Percentiles rank a stretch among this genome's conserved stretches.
These are phyloP conservation scores for Crepidotus variabilis DNA, from an alignment of 768 basidiomycete genomes.

Conservation along the genomic window DNA sequence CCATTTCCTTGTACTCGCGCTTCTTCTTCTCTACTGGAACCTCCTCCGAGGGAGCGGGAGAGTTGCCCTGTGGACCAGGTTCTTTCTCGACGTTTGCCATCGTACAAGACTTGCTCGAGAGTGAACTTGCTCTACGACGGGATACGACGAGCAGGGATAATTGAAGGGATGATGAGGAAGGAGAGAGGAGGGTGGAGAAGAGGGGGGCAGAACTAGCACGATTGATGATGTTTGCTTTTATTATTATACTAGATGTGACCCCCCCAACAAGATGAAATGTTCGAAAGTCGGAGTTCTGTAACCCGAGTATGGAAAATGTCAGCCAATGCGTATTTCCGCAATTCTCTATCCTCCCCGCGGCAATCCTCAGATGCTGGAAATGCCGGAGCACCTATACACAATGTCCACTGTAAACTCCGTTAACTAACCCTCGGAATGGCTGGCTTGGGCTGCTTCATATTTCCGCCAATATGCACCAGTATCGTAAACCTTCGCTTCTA, in stretches of 20 bases:
- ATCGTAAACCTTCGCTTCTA: neutral
- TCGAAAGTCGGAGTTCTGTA: constrained; percentile 5
- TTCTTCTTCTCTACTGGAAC: constrained; percentile 48
- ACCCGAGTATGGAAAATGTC: neutral
- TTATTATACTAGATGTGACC: constrained; percentile 11
- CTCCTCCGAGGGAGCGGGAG: constrained; percentile 19
- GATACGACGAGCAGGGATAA: neutral
- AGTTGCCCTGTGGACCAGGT: constrained; percentile 52
- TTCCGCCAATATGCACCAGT: neutral
- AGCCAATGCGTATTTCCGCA: neutral
- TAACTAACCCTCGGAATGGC: neutral
- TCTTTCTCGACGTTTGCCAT: constrained; percentile 44
- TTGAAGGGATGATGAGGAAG: constrained; percentile 3
- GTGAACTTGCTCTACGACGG: neutral
- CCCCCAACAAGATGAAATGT: constrained; percentile 9
- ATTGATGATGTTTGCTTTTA: constrained; percentile 18
- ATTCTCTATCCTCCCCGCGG: neutral
- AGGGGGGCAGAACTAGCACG: constrained; percentile 9
- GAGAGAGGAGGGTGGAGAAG: constrained; percentile 10
- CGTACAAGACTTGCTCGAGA: constrained; percentile 3
- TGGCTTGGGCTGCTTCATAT: neutral
- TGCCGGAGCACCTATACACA: neutral
- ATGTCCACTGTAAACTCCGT: neutral
- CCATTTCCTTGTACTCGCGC: constrained; percentile 87
- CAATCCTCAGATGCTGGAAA: neutral